Percentiles rank a stretch among this genome's conserved stretches.
Conservation (phyloP, 2,329 filamentous ascomycete species). For the Claviceps sp. region DNA sequence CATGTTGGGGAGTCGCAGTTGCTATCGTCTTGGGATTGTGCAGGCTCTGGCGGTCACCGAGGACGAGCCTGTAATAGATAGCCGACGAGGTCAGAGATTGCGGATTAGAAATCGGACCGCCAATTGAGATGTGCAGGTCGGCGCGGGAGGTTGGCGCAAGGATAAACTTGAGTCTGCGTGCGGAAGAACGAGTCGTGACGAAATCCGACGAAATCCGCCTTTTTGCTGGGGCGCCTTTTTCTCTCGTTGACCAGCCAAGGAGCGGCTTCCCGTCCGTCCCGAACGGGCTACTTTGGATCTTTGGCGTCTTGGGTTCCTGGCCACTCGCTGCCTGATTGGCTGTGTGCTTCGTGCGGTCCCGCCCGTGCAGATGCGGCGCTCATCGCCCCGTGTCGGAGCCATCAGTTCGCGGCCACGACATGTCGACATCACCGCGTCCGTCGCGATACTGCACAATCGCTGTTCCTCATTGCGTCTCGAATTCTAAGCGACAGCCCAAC, state of each 20-base stretch:
- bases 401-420: no score
- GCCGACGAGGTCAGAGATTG: no score
- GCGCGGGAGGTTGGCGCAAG: not conserved
- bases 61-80: no score
- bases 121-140: not conserved
- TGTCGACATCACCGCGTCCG: no score
- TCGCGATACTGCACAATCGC: no score
- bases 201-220: not conserved
- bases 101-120: not conserved
- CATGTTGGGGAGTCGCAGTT: conserved; percentile 22
- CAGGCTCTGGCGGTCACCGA: no score
- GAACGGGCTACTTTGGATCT: not conserved
- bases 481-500: no score
- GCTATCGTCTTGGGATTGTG: no score
- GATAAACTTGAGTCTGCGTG: not conserved
- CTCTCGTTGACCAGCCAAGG: not conserved
- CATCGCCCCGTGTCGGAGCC: no score
- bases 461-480: no score
- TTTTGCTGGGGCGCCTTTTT: not conserved
- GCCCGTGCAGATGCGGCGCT: not conserved
- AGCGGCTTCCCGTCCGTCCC: not conserved
- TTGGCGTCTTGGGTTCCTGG: not conserved
- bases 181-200: not conserved
- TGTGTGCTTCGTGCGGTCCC: not conserved
- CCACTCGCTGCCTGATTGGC: not conserved